Evolutionary conservation across 805 yeast species (phyloP).

Genomic region (Clavispora asparagi): DNA sequence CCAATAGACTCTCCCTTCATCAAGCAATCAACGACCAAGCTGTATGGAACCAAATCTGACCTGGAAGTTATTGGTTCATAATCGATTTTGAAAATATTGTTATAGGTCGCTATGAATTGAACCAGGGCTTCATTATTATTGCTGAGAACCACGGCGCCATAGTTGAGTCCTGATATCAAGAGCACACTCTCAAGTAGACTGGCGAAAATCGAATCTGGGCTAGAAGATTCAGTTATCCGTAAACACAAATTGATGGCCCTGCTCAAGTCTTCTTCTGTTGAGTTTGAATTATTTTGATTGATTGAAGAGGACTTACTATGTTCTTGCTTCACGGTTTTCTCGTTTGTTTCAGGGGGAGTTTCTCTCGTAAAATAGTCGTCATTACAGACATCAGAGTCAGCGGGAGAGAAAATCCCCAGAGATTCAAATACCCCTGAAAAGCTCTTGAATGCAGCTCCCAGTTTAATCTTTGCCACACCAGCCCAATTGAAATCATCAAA

Average conservation of each 20-base stretch:
- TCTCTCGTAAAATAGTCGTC: neutral
- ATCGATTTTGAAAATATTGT: conserved; percentile 19
- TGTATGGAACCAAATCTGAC: conserved; percentile 40
- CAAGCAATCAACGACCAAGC: conserved; percentile 34
- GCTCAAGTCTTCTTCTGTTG: conserved; percentile 14
- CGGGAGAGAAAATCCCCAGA: neutral
- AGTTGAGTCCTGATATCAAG: conserved; percentile 27
- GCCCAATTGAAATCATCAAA: conserved; percentile 27
- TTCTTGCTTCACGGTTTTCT: neutral
- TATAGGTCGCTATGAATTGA: conserved; percentile 25
- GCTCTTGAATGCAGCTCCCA: neutral
- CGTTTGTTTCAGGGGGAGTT: neutral
- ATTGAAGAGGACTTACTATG: neutral
- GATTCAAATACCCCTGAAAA: neutral
- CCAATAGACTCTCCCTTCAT: conserved; percentile 31
- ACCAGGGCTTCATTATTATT: conserved; percentile 19
- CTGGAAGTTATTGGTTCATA: conserved; percentile 34
- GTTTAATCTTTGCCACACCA: conserved; percentile 15
- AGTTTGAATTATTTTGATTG: neutral
- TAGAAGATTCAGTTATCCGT: conserved; percentile 44
- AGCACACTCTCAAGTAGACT: conserved; percentile 37
- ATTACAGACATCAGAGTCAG: neutral
- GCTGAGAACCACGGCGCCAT: conserved; percentile 27
- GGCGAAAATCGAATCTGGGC: conserved; percentile 29
- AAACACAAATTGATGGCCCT: conserved; percentile 42